Conservation (phyloP, 495 filamentous ascomycete genomes). For the Penicillium coffeae region DNA sequence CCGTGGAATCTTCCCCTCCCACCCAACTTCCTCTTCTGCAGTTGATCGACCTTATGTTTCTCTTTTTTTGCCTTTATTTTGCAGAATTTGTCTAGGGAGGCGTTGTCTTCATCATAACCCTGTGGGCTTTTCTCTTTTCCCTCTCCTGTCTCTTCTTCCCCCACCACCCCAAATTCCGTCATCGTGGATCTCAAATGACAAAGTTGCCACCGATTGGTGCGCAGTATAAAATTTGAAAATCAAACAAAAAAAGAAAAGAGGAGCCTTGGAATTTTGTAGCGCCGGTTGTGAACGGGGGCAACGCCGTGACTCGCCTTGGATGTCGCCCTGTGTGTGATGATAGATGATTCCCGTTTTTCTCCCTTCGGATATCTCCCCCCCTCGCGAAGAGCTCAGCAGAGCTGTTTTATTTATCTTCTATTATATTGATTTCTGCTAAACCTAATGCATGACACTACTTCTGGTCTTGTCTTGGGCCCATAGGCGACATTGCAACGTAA, state of each 20-base stretch:
- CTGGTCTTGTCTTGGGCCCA: slow-evolving; percentile 3
- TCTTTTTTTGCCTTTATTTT: slow-evolving; percentile 35
- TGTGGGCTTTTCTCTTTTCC: slow-evolving; percentile 42
- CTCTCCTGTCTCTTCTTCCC: slow-evolving; percentile 17
- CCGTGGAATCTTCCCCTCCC: slow-evolving; percentile 29
- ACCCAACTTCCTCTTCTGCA: slow-evolving; percentile 24
- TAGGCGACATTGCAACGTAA: neutral
- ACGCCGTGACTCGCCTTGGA: slow-evolving; percentile 9
- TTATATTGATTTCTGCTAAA: slow-evolving; percentile 24
- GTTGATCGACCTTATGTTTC: slow-evolving; percentile 43
- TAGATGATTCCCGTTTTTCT: slow-evolving; percentile 29
- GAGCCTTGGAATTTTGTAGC: slow-evolving; percentile 14
- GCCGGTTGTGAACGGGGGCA: slow-evolving; percentile 13
- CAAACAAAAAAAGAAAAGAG: slow-evolving; percentile 15
- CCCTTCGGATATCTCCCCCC: slow-evolving; percentile 22
- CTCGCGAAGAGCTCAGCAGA: slow-evolving; percentile 24
- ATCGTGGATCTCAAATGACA: slow-evolving; percentile 27
- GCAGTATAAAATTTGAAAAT: slow-evolving; percentile 24
- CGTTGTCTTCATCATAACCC: slow-evolving; percentile 49
- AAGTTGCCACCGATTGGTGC: slow-evolving; percentile 13
- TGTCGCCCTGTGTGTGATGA: slow-evolving; percentile 27
- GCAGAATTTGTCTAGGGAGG: slow-evolving; percentile 52
- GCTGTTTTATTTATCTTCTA: slow-evolving; percentile 20
- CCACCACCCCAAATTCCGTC: slow-evolving; percentile 12
- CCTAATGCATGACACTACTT: slow-evolving; percentile 37